Percentiles rank a stretch among this genome's conserved stretches.
phyloP scores from a whole-genome alignment of 192 early-diverging fungal species.

The Obelidium mucronatum region DNA sequence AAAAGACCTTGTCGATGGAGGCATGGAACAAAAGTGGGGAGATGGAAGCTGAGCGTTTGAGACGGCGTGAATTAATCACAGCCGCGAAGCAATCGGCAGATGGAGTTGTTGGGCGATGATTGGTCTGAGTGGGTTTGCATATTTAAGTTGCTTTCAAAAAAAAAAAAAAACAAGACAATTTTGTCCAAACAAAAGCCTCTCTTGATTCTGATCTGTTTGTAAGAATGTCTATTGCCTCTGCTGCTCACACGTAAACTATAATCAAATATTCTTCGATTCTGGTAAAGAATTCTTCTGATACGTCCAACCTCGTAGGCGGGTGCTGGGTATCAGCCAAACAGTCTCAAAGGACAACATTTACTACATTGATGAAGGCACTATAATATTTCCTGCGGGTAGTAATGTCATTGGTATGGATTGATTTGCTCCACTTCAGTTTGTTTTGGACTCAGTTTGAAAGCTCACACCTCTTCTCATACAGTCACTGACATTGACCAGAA shows the following conservation, averaged over 20 bases:
- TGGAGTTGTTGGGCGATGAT: background rate
- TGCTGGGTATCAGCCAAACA: constrained; percentile 50
- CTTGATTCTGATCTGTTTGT: background rate
- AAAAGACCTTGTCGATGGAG: constrained; percentile 10
- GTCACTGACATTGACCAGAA: constrained; percentile 56
- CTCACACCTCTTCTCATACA: constrained; percentile 10
- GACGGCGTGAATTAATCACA: background rate
- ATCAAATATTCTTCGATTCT: background rate
- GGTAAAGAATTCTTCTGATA: too few relatives aligned
- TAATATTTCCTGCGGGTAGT: constrained; percentile 57
- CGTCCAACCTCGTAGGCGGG: constrained; percentile 38
- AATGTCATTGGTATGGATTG: constrained; percentile 52
- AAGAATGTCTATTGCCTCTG: constrained; percentile 51
- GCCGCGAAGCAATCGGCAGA: background rate
- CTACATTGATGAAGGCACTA: constrained; percentile 60
- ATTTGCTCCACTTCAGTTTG: constrained; percentile 6
- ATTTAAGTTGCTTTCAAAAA: background rate
- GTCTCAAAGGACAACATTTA: constrained; percentile 50
- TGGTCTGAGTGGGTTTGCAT: background rate
- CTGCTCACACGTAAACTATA: constrained; percentile 40
- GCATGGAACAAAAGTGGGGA: constrained; percentile 33
- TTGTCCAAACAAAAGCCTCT: background rate
- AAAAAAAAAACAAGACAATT: background rate
- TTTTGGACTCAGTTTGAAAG: constrained; percentile 3
- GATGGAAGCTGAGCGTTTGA: constrained; percentile 27